Evolutionary conservation across 2,329 filamentous ascomycete genomes (phyloP), one percentile per base, ranked within the genome.

Genomic region (Alternaria incomplexa): DNA sequence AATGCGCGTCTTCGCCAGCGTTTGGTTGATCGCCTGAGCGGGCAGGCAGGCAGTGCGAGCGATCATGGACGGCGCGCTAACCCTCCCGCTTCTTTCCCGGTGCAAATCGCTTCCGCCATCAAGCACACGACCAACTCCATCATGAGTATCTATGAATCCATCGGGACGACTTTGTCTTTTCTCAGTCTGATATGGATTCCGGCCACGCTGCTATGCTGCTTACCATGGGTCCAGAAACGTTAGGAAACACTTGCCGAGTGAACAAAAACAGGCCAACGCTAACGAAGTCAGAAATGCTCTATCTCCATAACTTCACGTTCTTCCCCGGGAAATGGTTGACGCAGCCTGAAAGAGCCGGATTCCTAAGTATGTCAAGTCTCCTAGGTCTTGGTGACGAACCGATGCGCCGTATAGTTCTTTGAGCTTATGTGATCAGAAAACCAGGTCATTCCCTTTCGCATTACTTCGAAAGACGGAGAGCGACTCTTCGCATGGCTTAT

Each of bases 401-500:
- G 7, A 3, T 17, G 48, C 20, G 28, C 48, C 30, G 13, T 22
- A 25, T 36, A 15, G 48, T 36, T 52, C 36, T 32, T 52, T 52
- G 48, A 30, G 40, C 66, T 78, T 64, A 77, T 60, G 8, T 23
- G 28, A 32, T 28, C 70, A 94, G 91, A 89, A 72, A 93, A 93
- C 70, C 94, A 98, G 81, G 91, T 96, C 10, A 92, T 92, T 3
- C 91, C 95, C 0, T 97, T 97, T 79, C 88, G 87, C 22, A 81
- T 97, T 51, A 81, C 80, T 1, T 96, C 93, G 0, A 84, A 88
- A 2, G 94, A 97, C 76, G 88, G 89, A 45, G 89, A 94, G 77
- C 88, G 84, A 2, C 82, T 97, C 8, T 96, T 96, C 76, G 91
- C 91, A n/a, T 98, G 95, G 95, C 93, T 97, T 73, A 85, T 97